Evolutionary conservation across 495 filamentous ascomycete species (phyloP).

Genomic region (Trichocladium uniseriatum): DNA sequence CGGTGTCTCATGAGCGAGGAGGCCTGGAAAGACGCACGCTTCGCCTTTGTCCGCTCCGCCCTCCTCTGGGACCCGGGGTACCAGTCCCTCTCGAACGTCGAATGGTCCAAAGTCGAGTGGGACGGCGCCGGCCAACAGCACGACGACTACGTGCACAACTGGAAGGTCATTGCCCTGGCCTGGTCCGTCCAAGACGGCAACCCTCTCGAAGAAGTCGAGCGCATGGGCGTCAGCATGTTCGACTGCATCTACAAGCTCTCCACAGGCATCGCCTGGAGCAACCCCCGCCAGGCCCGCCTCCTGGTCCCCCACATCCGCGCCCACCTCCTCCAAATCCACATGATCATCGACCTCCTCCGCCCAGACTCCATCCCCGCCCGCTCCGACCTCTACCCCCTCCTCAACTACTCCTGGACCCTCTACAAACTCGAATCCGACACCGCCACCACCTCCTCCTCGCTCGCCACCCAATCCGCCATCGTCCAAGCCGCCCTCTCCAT

Average conservation of each 20-base stretch:
- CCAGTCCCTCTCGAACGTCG: neutral
- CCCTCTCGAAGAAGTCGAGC: neutral
- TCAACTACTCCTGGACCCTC: neutral
- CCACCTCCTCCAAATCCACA: neutral
- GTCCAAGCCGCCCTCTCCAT: too few relatives aligned
- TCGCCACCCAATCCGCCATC: too few relatives aligned
- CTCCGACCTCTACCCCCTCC: neutral
- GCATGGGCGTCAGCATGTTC: neutral
- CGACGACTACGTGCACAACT: constrained; percentile 4
- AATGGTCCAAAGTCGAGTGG: neutral
- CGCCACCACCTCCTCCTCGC: too few relatives aligned
- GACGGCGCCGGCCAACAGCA: neutral
- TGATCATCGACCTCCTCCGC: neutral
- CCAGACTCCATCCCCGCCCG: neutral
- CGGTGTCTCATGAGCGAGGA: neutral
- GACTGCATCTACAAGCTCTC: neutral
- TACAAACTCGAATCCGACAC: neutral
- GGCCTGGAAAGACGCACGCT: neutral
- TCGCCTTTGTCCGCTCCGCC: neutral
- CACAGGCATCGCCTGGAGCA: neutral
- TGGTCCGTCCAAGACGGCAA: neutral
- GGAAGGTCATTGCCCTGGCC: neutral
- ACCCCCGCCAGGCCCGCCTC: neutral
- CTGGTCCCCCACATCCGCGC: neutral
- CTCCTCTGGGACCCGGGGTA: neutral